Percentiles rank a stretch among this genome's conserved stretches.
Conservation (phyloP, 1,139 yeast genomes). For the Geotrichum citri-aurantii region DNA sequence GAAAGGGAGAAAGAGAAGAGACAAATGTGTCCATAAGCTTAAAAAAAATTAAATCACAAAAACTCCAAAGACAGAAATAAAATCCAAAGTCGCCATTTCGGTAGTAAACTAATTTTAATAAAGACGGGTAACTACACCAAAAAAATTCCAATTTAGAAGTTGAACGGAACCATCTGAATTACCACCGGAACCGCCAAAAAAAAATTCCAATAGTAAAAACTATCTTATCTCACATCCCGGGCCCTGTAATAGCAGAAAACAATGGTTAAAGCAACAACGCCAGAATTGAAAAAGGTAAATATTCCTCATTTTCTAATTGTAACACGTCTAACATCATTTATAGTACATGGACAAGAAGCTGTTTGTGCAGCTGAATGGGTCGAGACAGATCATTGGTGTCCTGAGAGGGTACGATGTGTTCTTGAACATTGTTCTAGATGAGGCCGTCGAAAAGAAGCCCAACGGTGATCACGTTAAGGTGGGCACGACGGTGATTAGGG, state of each 20-base stretch:
- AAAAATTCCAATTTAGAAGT: slow-evolving; percentile 9
- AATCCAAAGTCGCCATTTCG: not conserved
- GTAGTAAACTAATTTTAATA: no score
- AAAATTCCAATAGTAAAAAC: not conserved
- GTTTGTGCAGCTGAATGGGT: slow-evolving; percentile 64
- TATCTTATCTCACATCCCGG: not conserved
- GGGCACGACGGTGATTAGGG: slow-evolving; percentile 48
- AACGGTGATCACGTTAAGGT: slow-evolving; percentile 49
- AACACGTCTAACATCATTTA: not conserved
- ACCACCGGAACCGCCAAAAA: not conserved
- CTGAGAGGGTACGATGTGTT: slow-evolving; percentile 78
- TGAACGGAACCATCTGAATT: slow-evolving; percentile 1
- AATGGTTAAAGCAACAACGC: slow-evolving; percentile 46
- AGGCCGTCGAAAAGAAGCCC: slow-evolving; percentile 57
- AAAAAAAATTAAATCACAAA: not conserved
- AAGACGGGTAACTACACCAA: not conserved
- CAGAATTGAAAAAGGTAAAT: slow-evolving; percentile 52
- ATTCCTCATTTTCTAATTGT: not conserved
- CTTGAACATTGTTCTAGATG: slow-evolving; percentile 66
- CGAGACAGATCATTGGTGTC: slow-evolving; percentile 65
- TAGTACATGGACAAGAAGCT: slow-evolving; percentile 75
- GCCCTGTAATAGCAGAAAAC: not conserved
- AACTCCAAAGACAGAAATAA: not conserved
- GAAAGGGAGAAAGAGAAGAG: not conserved
- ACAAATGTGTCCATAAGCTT: not conserved